These are phyloP conservation scores for Trichomonas gallinae DNA, from an alignment of 208 protist genomes.

Conservation along the genomic window DNA sequence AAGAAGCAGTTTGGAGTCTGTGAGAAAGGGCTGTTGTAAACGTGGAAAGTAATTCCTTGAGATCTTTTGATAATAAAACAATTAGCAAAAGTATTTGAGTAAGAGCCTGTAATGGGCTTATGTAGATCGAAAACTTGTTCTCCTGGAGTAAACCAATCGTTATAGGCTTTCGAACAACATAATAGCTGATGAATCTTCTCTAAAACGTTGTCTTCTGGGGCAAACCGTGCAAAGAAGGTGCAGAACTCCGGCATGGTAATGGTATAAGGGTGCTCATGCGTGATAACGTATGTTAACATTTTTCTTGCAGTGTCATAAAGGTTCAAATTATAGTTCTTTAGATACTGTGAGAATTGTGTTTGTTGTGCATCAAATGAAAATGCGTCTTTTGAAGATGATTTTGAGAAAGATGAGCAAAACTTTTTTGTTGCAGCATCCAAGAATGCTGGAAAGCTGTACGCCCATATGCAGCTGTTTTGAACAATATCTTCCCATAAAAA, in stretches of 20 bases:
- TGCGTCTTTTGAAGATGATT: not conserved
- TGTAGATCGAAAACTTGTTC: not conserved
- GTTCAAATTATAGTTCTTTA: not conserved
- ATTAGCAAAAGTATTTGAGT: conserved; percentile 7
- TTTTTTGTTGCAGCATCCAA: not conserved
- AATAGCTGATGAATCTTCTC: conserved; percentile 6
- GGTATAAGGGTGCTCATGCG: not conserved
- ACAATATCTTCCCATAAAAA: not conserved
- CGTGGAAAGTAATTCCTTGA: not conserved
- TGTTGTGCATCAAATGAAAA: not conserved
- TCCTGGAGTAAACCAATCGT: not conserved
- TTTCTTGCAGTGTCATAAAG: not conserved
- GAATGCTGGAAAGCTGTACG: not conserved
- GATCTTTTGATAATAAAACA: not conserved
- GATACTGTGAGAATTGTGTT: not conserved
- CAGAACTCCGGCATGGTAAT: not conserved
- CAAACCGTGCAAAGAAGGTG: not conserved
- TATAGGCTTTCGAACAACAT: not conserved
- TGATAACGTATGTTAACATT: not conserved
- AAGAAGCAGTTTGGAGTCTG: not conserved
- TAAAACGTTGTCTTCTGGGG: not conserved
- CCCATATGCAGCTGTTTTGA: not conserved
- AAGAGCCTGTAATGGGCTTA: not conserved
- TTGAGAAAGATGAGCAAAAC: not conserved
- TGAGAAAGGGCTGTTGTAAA: not conserved